Percentiles rank a stretch among this genome's conserved stretches.
phyloP scores from a whole-genome alignment of 257 asterid genomes.

The Perilla frutescens region DNA sequence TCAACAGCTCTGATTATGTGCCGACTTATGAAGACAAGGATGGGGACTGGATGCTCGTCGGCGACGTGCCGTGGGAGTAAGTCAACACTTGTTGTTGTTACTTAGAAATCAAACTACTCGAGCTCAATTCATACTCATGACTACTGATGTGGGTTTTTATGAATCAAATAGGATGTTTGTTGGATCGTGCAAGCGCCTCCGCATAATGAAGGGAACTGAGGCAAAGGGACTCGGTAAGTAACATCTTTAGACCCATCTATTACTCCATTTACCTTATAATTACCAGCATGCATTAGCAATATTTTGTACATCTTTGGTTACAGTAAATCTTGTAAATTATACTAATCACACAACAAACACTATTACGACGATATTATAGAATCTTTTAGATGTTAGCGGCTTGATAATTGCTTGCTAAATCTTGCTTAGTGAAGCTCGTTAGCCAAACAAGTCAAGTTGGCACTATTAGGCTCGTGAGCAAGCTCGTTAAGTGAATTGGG shows the following conservation, averaged over 20 bases:
- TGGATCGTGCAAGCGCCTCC: conserved; percentile 69
- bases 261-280: not conserved
- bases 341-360: no score
- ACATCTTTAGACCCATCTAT: not conserved
- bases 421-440: no score
- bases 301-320: no score
- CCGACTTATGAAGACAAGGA: conserved; percentile 83
- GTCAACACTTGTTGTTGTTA: conserved; percentile 13
- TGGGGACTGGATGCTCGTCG: conserved; percentile 91
- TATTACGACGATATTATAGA: no score
- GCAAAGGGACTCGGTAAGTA: conserved; percentile 70
- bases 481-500: no score
- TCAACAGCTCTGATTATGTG: conserved; percentile 75
- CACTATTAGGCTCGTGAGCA: no score
- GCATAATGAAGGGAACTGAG: conserved; percentile 69
- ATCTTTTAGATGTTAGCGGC: no score
- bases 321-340: no score
- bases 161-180: conserved; percentile 56
- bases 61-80: conserved; percentile 92
- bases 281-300: not conserved
- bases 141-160: not conserved
- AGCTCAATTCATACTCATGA: conserved; percentile 8
- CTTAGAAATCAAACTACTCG: not conserved
- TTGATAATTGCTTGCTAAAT: no score
- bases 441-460: no score